Percentiles rank a stretch among this genome's conserved stretches.
phyloP scores from a whole-genome alignment of 768 basidiomycete species.

The Jaapia argillacea region DNA sequence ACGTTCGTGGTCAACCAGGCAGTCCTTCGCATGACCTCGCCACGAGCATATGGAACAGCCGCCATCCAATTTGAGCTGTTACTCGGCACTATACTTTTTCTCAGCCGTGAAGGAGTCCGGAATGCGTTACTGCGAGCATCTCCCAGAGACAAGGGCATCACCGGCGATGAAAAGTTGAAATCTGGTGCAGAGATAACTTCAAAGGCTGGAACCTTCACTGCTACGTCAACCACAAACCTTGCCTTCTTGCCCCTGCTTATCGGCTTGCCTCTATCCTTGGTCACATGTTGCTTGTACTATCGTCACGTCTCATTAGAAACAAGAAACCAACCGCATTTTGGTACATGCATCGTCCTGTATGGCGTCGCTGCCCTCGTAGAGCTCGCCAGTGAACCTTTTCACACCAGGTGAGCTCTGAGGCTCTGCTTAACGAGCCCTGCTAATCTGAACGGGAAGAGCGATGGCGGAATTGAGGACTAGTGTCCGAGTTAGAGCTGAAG shows the following conservation, averaged over 20 bases:
- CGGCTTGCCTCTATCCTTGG: constrained; percentile 55
- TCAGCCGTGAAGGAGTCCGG: constrained; percentile 88
- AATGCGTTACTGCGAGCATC: constrained; percentile 69
- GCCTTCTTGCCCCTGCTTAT: constrained; percentile 56
- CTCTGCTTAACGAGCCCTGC: neutral
- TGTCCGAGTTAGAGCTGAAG: constrained; percentile 80
- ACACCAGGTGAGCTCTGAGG: constrained; percentile 16
- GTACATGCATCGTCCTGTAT: constrained; percentile 55
- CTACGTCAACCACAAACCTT: constrained; percentile 32
- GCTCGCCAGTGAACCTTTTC: constrained; percentile 65
- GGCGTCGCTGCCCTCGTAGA: constrained; percentile 67
- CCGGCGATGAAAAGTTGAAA: neutral
- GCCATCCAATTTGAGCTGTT: constrained; percentile 92
- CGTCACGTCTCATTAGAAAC: constrained; percentile 42
- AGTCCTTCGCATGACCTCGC: constrained; percentile 74
- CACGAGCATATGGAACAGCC: constrained; percentile 81
- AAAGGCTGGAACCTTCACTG: constrained; percentile 1
- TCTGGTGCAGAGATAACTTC: neutral
- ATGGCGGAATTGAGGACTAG: constrained; percentile 58
- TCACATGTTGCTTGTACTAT: constrained; percentile 44
- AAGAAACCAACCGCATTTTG: constrained; percentile 54
- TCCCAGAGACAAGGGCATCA: neutral
- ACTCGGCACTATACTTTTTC: constrained; percentile 82
- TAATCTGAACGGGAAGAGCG: too few relatives aligned
- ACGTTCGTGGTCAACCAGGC: constrained; percentile 89